Percentiles rank a stretch among this genome's conserved stretches.
phyloP scores from a whole-genome alignment of 352 stramenopile genomes.

The Phytophthora citrophthora region DNA sequence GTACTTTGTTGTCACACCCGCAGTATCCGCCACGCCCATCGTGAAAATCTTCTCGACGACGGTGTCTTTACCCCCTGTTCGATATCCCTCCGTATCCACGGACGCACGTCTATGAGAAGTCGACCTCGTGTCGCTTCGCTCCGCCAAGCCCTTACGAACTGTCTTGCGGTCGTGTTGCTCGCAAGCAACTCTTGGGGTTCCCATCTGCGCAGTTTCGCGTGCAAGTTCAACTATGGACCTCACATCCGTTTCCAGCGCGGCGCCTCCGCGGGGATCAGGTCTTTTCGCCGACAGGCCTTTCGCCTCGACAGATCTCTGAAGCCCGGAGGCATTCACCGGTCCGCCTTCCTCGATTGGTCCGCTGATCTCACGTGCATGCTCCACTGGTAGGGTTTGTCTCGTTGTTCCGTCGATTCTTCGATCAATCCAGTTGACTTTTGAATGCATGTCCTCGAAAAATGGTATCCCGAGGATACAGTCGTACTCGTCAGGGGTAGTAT shows the following conservation, averaged over 20 bases:
- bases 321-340: conserved; percentile 10
- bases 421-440: conserved; percentile 7
- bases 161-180: not conserved
- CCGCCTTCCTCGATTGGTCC: not conserved
- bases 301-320: conserved; percentile 9
- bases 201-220: not conserved
- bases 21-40: not conserved
- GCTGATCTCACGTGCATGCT: not conserved
- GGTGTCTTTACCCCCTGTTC: not conserved
- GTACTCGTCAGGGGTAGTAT: no score
- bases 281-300: conserved; percentile 21
- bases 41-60: conserved; percentile 17
- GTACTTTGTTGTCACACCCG: conserved; percentile 6
- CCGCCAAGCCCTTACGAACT: not conserved
- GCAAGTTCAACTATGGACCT: not conserved
- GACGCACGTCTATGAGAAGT: not conserved
- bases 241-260: conserved; percentile 24
- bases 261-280: conserved; percentile 10
- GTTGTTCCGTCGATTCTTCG: conserved; percentile 11
- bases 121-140: not conserved
- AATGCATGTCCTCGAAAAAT: conserved; percentile 19
- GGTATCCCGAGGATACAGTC: conserved; percentile 18
- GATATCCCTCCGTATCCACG: not conserved
- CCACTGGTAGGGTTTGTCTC: not conserved
- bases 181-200: not conserved